phyloP scores from a whole-genome alignment of 2,329 filamentous ascomycete species.

The Chalara sp. region DNA sequence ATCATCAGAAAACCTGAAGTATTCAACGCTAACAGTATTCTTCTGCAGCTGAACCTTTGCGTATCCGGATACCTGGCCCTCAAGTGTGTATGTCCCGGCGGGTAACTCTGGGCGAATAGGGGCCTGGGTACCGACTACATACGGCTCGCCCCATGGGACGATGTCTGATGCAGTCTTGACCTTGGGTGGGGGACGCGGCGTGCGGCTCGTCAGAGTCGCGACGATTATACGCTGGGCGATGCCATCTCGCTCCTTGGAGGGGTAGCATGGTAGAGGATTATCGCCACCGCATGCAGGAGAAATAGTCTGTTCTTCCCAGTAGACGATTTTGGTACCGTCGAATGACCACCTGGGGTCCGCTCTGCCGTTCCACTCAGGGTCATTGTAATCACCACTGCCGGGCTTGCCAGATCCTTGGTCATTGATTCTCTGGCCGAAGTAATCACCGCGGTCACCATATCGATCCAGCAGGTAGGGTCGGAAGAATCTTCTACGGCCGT shows the following conservation, averaged over 20 bases:
- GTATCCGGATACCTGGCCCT: conserved; percentile 4
- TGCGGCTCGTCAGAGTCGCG: conserved; percentile 29
- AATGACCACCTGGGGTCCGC: conserved; percentile 37
- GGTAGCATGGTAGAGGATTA: conserved; percentile 35
- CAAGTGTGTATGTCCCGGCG: conserved; percentile 4
- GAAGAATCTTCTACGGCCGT: conserved; percentile 39
- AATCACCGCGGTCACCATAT: conserved; percentile 37
- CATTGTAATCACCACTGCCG: conserved; percentile 30
- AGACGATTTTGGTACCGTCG: conserved; percentile 37
- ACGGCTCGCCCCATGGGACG: conserved; percentile 31
- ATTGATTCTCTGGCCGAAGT: conserved; percentile 39
- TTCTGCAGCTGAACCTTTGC: conserved; percentile 3
- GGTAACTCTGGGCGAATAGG: neutral
- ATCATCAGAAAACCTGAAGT: conserved; percentile 32
- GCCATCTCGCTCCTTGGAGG: conserved; percentile 32
- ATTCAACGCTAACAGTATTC: conserved; percentile 27
- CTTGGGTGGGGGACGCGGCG: conserved; percentile 16
- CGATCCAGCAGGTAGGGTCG: conserved; percentile 36
- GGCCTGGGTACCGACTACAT: conserved; percentile 14
- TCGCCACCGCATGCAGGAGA: conserved; percentile 36
- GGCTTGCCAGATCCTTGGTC: conserved; percentile 26
- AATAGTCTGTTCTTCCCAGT: conserved; percentile 33
- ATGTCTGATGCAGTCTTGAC: conserved; percentile 23
- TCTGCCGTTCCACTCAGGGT: conserved; percentile 40
- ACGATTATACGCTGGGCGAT: conserved; percentile 35